A percentile compares a stretch with the other conserved stretches of the same genome.
Conservation (phyloP, 306 rosid genomes). For the Acmispon strigosus region DNA sequence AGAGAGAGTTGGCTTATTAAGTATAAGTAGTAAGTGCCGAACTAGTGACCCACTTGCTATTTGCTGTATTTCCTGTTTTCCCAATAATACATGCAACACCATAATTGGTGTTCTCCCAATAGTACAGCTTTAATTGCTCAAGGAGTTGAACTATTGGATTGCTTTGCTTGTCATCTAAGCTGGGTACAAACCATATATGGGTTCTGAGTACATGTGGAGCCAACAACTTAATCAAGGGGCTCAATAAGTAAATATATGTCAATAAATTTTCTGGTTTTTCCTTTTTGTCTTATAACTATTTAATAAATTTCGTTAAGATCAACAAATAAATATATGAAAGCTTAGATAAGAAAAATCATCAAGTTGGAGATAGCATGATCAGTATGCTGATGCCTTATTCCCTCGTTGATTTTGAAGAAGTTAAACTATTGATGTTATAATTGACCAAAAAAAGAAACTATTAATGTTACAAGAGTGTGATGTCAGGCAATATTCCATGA, state of each 20-base stretch:
- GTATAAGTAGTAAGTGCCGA: slow-evolving; percentile 1
- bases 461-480: neutral
- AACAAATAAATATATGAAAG: neutral
- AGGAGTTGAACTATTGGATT: neutral
- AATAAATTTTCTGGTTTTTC: neutral
- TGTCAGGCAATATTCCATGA: too few species aligned
- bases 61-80: neutral
- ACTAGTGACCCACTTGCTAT: slow-evolving; percentile 22
- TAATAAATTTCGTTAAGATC: neutral
- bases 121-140: slow-evolving; percentile 5
- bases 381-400: neutral
- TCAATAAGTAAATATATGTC: too few species aligned
- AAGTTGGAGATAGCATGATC: neutral
- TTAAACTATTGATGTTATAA: neutral
- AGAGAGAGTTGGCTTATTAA: neutral
- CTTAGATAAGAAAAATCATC: neutral
- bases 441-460: too few species aligned
- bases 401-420: neutral
- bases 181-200: slow-evolving; percentile 15
- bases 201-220: neutral
- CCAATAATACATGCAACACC: neutral
- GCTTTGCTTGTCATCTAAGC: slow-evolving; percentile 24
- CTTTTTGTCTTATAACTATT: neutral
- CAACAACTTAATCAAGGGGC: too few species aligned
- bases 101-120: slow-evolving; percentile 14